Conservation (phyloP, 2,329 filamentous ascomycete genomes). For the Uncinocarpus reesii region DNA sequence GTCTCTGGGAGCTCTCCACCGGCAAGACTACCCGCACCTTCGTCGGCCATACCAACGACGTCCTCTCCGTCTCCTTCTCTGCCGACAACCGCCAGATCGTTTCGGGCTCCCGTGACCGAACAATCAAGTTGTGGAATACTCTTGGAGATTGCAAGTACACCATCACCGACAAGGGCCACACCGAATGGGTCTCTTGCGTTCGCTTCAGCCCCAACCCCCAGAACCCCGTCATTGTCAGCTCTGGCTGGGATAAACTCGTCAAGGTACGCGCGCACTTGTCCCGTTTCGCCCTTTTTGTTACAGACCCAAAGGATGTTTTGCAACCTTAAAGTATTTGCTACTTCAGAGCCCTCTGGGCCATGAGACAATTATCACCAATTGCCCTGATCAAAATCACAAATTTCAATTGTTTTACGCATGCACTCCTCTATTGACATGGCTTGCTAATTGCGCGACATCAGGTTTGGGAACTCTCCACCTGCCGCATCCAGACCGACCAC, state of each 20-base stretch:
- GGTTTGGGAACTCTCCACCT: constrained; percentile 99
- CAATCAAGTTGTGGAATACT: constrained; percentile 99
- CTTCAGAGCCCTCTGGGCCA: constrained; percentile 94
- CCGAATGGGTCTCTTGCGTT: constrained; percentile 99
- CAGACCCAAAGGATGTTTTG: constrained; percentile 71
- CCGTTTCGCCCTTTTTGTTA: background rate
- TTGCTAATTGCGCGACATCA: constrained; percentile 37
- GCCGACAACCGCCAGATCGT: constrained; percentile 99
- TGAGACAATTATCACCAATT: constrained; percentile 93
- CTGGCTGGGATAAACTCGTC: constrained; percentile 99
- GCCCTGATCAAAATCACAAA: constrained; percentile 32
- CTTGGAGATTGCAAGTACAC: constrained; percentile 99
- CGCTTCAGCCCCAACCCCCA: constrained; percentile 99
- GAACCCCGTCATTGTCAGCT: constrained; percentile 98
- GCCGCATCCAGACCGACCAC: constrained; percentile 99
- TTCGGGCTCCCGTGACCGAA: constrained; percentile 93
- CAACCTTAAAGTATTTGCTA: constrained; percentile 98
- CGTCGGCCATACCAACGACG: constrained; percentile 98
- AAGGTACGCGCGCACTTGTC: constrained; percentile 61
- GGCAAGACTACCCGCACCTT: constrained; percentile 96
- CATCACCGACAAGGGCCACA: constrained; percentile 99
- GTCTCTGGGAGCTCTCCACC: constrained; percentile 96
- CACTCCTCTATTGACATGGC: background rate
- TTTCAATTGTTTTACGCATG: background rate
- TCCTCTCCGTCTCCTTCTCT: constrained; percentile 99